A percentile compares a stretch with the other conserved stretches of the same genome.
These are phyloP conservation scores for Eimeria necatrix DNA, from an alignment of 169 alveolate species.

Conservation along the genomic window DNA sequence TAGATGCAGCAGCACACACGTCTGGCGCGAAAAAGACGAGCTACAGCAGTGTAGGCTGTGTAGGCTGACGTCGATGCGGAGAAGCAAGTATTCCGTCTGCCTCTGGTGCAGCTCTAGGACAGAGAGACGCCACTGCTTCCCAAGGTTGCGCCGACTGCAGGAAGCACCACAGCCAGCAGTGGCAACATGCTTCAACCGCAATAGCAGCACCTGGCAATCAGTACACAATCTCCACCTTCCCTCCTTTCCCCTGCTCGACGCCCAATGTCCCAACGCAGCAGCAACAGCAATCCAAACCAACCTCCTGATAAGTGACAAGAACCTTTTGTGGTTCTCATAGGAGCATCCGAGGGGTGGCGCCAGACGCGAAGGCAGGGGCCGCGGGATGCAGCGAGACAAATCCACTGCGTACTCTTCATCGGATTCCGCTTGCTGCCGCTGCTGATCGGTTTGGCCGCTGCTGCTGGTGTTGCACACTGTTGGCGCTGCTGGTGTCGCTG, in stretches of 20 bases:
- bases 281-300: background rate
- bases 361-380: background rate
- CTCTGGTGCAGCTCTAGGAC: slow-evolving; percentile 43
- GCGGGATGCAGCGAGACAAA: background rate
- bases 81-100: slow-evolving; percentile 40
- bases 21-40: background rate
- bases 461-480: background rate
- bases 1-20: background rate
- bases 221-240: no score
- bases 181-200: background rate
- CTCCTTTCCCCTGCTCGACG: background rate
- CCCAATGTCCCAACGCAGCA: background rate
- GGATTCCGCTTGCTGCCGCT: slow-evolving; percentile 26
- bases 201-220: no score
- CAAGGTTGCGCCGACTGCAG: slow-evolving; percentile 55
- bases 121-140: slow-evolving; percentile 31
- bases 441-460: background rate
- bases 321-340: slow-evolving; percentile 21
- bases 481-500: background rate
- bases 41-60: background rate
- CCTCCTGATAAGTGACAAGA: slow-evolving; percentile 13
- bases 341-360: slow-evolving; percentile 19
- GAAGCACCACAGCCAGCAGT: background rate
- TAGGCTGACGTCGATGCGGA: slow-evolving; percentile 19
- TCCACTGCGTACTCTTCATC: slow-evolving; percentile 11